Conservation (phyloP, 2,329 filamentous ascomycete species). For the Sphaerulina musiva region DNA sequence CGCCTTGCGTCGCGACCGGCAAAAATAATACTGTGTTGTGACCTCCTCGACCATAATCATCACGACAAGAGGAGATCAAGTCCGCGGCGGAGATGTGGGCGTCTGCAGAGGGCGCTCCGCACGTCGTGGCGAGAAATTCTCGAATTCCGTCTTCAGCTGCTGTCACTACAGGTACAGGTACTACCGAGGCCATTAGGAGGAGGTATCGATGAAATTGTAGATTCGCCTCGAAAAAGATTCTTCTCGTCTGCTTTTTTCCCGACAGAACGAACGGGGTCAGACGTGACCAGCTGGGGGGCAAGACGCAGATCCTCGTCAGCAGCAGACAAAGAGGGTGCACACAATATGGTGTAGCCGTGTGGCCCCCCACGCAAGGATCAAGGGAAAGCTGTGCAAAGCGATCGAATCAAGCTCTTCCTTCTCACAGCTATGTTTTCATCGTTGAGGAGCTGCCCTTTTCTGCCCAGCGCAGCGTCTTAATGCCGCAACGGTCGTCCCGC, state of each 20-base stretch:
- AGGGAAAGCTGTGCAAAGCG: neutral
- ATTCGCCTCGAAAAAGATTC: neutral
- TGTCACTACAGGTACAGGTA: neutral
- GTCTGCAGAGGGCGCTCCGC: neutral
- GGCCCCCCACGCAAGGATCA: neutral
- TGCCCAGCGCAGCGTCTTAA: neutral
- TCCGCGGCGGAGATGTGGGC: neutral
- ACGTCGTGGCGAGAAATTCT: neutral
- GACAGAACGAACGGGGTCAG: neutral
- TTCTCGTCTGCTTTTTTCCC: neutral
- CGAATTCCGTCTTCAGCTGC: neutral
- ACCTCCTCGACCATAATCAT: too few relatives aligned
- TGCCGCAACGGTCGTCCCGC: neutral
- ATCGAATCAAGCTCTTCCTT: conserved; percentile 4
- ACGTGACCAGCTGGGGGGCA: neutral
- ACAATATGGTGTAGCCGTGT: neutral
- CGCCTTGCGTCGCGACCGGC: conserved; percentile 10
- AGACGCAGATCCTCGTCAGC: neutral
- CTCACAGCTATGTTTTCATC: neutral
- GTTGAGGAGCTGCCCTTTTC: neutral
- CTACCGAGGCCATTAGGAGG: neutral
- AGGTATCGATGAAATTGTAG: neutral
- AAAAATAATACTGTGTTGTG: neutral
- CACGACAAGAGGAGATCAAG: neutral
- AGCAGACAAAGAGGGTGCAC: neutral